Evolutionary conservation across 2,329 filamentous ascomycete genomes (phyloP).

Genomic region (Apiospora marii): DNA sequence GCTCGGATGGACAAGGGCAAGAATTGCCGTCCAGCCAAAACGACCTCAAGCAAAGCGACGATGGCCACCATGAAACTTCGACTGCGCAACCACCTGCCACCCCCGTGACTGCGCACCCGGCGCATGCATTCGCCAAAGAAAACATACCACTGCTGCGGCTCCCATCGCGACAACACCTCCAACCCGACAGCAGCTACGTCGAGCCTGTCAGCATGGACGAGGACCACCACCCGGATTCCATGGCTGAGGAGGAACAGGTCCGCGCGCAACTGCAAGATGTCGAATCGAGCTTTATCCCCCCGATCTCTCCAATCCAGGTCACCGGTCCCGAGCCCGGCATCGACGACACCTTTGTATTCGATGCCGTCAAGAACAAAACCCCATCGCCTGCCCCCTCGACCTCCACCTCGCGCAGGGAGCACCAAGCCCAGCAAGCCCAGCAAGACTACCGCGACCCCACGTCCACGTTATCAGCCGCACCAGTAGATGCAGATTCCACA

Average conservation of each 20-base stretch:
- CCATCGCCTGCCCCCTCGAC: conserved; percentile 27
- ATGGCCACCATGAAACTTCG: not conserved
- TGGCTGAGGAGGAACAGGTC: conserved; percentile 60
- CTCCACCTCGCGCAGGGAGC: conserved; percentile 3
- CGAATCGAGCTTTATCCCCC: conserved; percentile 70
- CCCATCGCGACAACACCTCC: not conserved
- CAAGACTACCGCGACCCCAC: conserved; percentile 5
- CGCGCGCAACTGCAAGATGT: conserved; percentile 67
- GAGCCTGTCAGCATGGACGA: conserved; percentile 40
- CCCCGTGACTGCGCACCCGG: not conserved
- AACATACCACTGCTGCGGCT: conserved; percentile 11
- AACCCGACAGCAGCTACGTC: conserved; percentile 37
- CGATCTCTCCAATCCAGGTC: conserved; percentile 61
- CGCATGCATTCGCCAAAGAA: conserved; percentile 2
- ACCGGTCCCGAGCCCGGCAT: conserved; percentile 53
- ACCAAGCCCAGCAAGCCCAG: not conserved
- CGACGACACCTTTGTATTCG: conserved; percentile 69
- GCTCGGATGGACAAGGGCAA: not conserved
- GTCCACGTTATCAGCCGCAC: not conserved
- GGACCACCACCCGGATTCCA: conserved; percentile 54
- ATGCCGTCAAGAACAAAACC: conserved; percentile 46
- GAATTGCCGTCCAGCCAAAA: not conserved
- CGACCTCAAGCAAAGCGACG: not conserved
- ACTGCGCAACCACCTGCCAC: not conserved
- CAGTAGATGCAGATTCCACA: not conserved